Evolutionary conservation across 1,284 basidiomycete species (phyloP).

Genomic region (Leccinum solheimii): DNA sequence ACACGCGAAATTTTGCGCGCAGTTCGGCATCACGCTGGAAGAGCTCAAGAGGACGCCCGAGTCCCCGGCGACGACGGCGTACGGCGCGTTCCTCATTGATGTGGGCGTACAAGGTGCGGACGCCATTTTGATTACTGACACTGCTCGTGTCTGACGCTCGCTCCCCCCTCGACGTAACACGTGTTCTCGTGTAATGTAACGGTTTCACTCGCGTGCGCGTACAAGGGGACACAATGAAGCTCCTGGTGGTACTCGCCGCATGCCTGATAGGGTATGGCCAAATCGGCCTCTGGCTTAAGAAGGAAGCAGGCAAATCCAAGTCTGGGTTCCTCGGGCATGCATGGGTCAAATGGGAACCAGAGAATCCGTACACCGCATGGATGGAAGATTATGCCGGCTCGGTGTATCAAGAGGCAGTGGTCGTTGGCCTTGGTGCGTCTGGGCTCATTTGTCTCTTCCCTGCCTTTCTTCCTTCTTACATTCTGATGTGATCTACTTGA

Average conservation of each 20-base stretch:
- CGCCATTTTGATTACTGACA: not conserved
- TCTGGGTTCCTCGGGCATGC: slow-evolving; percentile 26
- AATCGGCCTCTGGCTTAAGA: slow-evolving; percentile 80
- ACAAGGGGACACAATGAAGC: slow-evolving; percentile 68
- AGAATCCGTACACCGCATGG: slow-evolving; percentile 79
- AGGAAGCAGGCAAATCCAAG: slow-evolving; percentile 46
- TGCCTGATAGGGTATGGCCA: slow-evolving; percentile 96
- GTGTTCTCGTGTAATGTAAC: not conserved
- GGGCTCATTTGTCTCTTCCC: not conserved
- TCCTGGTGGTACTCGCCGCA: slow-evolving; percentile 80
- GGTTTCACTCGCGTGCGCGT: not conserved
- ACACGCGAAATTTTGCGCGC: slow-evolving; percentile 70
- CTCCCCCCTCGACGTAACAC: not conserved
- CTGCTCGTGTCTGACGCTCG: not conserved
- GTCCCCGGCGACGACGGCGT: slow-evolving; percentile 72
- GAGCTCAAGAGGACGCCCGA: slow-evolving; percentile 68
- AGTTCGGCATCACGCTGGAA: slow-evolving; percentile 64
- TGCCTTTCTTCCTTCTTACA: not conserved
- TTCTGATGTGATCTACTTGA: not conserved
- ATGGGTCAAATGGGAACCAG: slow-evolving; percentile 55
- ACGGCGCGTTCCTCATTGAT: slow-evolving; percentile 86
- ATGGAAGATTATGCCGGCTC: slow-evolving; percentile 80
- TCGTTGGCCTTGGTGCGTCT: slow-evolving; percentile 64
- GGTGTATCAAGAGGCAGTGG: slow-evolving; percentile 71
- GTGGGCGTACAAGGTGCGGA: slow-evolving; percentile 63